Conservation (phyloP, 192 early-diverging fungal genomes). For the Coemansia sp. region DNA sequence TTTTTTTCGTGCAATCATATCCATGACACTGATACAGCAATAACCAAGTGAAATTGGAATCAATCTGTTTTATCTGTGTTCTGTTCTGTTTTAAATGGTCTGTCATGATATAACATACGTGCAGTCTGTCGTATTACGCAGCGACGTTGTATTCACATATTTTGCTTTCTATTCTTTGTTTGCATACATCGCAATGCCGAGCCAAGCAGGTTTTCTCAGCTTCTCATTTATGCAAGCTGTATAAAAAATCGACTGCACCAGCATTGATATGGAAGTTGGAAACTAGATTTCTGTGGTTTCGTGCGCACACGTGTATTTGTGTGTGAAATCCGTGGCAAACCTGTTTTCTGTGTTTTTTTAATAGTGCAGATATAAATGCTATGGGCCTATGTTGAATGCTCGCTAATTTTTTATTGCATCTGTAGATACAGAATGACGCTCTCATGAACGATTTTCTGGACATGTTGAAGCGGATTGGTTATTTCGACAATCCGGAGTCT, state of each 20-base stretch:
- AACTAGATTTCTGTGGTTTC: neutral
- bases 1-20: too few relatives aligned
- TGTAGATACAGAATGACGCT: neutral
- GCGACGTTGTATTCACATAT: neutral
- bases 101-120: neutral
- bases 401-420: neutral
- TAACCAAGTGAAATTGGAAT: too few relatives aligned
- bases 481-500: neutral
- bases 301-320: neutral
- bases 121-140: neutral
- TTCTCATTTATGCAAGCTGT: constrained; percentile 6
- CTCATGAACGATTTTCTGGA: neutral
- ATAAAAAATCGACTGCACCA: neutral
- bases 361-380: neutral
- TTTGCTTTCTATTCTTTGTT: neutral
- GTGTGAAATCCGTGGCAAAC: neutral
- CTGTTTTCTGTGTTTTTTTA: neutral
- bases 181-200: neutral
- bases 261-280: neutral
- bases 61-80: too few relatives aligned
- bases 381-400: neutral
- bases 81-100: too few relatives aligned
- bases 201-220: neutral
- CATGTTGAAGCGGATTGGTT: neutral
- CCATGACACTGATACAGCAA: too few relatives aligned